Evolutionary conservation across 2,329 filamentous ascomycete species (phyloP), one percentile per base, ranked within the genome.

Genomic region (Alternaria novae-zelandiae): DNA sequence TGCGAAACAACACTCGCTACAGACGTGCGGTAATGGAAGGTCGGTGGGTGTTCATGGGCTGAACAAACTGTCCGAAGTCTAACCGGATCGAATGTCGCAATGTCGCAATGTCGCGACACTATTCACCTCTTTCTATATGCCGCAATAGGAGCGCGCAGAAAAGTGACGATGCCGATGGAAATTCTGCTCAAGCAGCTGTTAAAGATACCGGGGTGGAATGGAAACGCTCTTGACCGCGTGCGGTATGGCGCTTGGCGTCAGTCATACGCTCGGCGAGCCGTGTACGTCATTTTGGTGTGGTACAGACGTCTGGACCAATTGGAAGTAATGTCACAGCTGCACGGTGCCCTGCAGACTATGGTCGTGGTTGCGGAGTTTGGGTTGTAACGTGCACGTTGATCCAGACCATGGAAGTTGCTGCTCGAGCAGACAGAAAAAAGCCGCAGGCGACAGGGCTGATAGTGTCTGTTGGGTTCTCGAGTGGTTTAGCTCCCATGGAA

Each of bases 101-200:
- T 12, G 54, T 47, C 54, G 47, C 32, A 25, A 26, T 53, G 30
- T 53, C 55, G 26, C 41, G 30, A 62, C 41, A 54, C 17, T 51
- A 17, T 25, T 30, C 28, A 54, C 17, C n/a, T 12, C 12, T 15
- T 12, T 47, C 21, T 36, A 30, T 20, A 32, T 45, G 56, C 32
- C 4, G 43, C 25, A 43, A 32, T 32, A 17, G 49, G 11, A 26
- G 26, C 17, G n/a, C 47, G 23, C 28, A 28, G 43, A 49, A 30
- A 43, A 23, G 47, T 54, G 28, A 28, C n/a, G 58, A 44, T 59
- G 43, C 47, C 28, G 55, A 43, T 59, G 43, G 59, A 62, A 62
- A 59, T 62, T 62, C 59, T 62, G 59, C 59, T 62, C 59, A 59
- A 62, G 59, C 59, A 61, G 59, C 54, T 53, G 59, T 41, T 10